Conservation (phyloP, 352 stramenopile genomes). For the Pythium oligandrum region DNA sequence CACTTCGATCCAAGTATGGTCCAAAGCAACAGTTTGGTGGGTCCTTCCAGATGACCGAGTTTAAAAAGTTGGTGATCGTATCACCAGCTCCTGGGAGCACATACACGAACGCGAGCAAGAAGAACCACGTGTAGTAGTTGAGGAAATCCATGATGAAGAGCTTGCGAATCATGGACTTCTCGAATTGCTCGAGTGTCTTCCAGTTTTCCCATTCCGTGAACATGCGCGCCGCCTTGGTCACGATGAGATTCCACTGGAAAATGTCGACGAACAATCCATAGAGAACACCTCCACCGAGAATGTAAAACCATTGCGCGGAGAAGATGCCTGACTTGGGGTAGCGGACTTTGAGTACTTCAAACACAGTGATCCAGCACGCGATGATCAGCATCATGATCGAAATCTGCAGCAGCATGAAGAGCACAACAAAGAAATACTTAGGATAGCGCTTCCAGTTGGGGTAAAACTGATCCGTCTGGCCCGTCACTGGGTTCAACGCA, state of each 20-base stretch:
- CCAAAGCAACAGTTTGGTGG: conserved; percentile 81
- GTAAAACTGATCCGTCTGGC: conserved; percentile 58
- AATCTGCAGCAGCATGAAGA: conserved; percentile 81
- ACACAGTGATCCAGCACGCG: conserved; percentile 78
- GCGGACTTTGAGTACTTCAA: conserved; percentile 70
- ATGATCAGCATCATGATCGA: conserved; percentile 85
- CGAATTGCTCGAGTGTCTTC: conserved; percentile 81
- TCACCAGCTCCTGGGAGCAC: conserved; percentile 75
- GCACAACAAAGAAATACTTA: conserved; percentile 52
- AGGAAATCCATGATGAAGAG: conserved; percentile 85
- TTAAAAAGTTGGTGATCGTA: conserved; percentile 78
- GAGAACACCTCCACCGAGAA: conserved; percentile 64
- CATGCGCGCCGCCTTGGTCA: conserved; percentile 60
- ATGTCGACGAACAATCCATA: conserved; percentile 82
- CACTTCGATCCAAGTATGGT: conserved; percentile 54
- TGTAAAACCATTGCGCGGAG: conserved; percentile 79
- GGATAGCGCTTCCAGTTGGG: conserved; percentile 71
- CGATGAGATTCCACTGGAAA: conserved; percentile 79
- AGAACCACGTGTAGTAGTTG: conserved; percentile 89
- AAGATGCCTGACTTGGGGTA: conserved; percentile 61
- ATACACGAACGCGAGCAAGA: conserved; percentile 82
- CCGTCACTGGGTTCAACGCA: conserved; percentile 61
- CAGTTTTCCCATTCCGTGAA: conserved; percentile 84
- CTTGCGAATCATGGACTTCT: conserved; percentile 73
- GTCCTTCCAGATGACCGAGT: conserved; percentile 71